Percentiles rank a stretch among this genome's conserved stretches.
These are phyloP conservation scores for Penicillium sp. DNA, from an alignment of 2,329 filamentous ascomycete genomes.

Conservation along the genomic window DNA sequence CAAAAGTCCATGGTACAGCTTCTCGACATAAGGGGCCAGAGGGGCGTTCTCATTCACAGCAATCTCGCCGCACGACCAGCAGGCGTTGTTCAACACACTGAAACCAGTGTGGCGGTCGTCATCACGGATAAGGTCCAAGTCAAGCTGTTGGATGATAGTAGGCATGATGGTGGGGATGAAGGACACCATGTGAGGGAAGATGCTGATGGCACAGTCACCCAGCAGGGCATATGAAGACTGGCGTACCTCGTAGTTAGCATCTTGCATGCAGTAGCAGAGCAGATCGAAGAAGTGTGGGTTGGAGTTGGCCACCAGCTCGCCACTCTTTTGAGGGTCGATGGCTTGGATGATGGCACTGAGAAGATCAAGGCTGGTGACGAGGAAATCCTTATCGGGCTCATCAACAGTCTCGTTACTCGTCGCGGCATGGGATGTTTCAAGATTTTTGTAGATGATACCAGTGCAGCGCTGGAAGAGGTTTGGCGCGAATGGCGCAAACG, in stretches of 20 bases:
- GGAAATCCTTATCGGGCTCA: slow-evolving; percentile 90
- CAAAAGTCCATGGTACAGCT: slow-evolving; percentile 72
- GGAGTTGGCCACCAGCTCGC: slow-evolving; percentile 71
- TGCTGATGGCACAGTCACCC: slow-evolving; percentile 90
- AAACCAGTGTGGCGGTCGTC: slow-evolving; percentile 83
- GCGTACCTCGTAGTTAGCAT: slow-evolving; percentile 84
- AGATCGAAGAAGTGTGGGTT: slow-evolving; percentile 88
- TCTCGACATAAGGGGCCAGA: slow-evolving; percentile 74
- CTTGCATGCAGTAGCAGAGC: slow-evolving; percentile 87
- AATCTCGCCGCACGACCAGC: slow-evolving; percentile 94
- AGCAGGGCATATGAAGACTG: slow-evolving; percentile 95
- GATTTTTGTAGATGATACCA: slow-evolving; percentile 85
- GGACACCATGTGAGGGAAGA: slow-evolving; percentile 76
- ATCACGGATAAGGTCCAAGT: slow-evolving; percentile 71
- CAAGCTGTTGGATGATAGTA: slow-evolving; percentile 81
- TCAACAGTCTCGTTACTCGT: slow-evolving; percentile 68
- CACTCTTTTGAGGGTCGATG: slow-evolving; percentile 68
- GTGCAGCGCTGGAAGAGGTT: slow-evolving; percentile 87
- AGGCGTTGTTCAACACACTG: slow-evolving; percentile 95
- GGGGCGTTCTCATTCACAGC: slow-evolving; percentile 70
- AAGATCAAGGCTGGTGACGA: slow-evolving; percentile 91
- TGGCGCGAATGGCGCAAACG: slow-evolving; percentile 79
- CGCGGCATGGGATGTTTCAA: slow-evolving; percentile 74
- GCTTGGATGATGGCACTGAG: slow-evolving; percentile 92
- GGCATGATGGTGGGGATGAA: slow-evolving; percentile 71